These are phyloP conservation scores for Saksenaea oblongispora DNA, from an alignment of 371 early-diverging fungal species.

Conservation along the genomic window DNA sequence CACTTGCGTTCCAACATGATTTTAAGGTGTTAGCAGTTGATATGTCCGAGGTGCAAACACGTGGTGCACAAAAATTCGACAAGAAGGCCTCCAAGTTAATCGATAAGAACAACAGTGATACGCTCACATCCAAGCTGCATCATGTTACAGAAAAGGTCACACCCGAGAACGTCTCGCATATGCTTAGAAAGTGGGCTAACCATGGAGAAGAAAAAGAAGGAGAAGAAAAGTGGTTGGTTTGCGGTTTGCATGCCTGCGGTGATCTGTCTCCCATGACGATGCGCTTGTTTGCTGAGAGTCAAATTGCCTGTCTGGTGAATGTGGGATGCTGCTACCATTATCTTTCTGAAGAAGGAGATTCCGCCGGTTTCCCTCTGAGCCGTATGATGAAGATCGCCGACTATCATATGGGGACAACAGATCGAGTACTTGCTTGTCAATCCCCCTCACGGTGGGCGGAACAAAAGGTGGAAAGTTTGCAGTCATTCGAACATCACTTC, in stretches of 20 bases:
- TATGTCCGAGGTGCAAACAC: constrained; percentile 74
- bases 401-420: constrained; percentile 62
- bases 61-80: constrained; percentile 75
- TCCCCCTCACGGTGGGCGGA: constrained; percentile 78
- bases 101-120: constrained; percentile 2
- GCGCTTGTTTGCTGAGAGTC: constrained; percentile 64
- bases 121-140: constrained; percentile 38
- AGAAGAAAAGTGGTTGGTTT: constrained; percentile 63
- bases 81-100: constrained; percentile 44
- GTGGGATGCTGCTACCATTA: constrained; percentile 91
- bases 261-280: constrained; percentile 74
- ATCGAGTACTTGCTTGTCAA: constrained; percentile 84
- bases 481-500: constrained; percentile 71
- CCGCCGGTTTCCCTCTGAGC: constrained; percentile 19
- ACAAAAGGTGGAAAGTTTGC: constrained; percentile 46
- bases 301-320: constrained; percentile 69
- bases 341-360: constrained; percentile 42
- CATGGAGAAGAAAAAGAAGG: constrained; percentile 7
- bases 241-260: constrained; percentile 88
- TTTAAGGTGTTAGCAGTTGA: constrained; percentile 82
- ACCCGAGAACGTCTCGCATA: constrained; percentile 48
- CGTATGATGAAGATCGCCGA: background rate
- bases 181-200: constrained; percentile 40
- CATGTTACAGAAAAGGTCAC: constrained; percentile 63
- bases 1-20: constrained; percentile 70